These are phyloP conservation scores for Scutellaria minor DNA, from an alignment of 257 asterid genomes.

Conservation along the genomic window DNA sequence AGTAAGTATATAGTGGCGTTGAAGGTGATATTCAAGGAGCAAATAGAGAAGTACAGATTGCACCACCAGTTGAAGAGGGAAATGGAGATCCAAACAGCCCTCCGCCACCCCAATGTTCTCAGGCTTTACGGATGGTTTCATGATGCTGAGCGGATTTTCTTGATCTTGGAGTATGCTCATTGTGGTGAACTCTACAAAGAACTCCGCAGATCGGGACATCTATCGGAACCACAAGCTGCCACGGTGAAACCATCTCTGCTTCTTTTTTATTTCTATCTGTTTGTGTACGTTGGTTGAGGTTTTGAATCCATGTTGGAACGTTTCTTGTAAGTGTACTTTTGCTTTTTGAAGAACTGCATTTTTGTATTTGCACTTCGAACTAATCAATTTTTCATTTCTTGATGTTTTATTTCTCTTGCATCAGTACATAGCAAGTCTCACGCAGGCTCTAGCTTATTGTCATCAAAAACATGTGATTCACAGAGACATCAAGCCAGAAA, in stretches of 20 bases:
- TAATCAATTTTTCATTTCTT: neutral
- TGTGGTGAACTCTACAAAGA: slow-evolving; percentile 84
- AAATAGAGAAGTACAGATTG: slow-evolving; percentile 74
- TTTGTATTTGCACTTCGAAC: slow-evolving; percentile 17
- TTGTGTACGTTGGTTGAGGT: neutral
- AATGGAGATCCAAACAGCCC: slow-evolving; percentile 85
- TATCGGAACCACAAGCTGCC: slow-evolving; percentile 85
- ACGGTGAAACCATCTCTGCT: slow-evolving; percentile 43
- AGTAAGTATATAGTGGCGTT: slow-evolving; percentile 79
- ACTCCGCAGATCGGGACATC: slow-evolving; percentile 62
- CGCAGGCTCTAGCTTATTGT: slow-evolving; percentile 86
- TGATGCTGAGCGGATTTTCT: slow-evolving; percentile 69
- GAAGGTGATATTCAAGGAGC: slow-evolving; percentile 88
- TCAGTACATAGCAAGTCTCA: slow-evolving; percentile 83
- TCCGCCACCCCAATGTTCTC: slow-evolving; percentile 80
- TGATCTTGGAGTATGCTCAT: slow-evolving; percentile 89
- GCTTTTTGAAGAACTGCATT: neutral
- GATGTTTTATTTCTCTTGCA: slow-evolving; percentile 28
- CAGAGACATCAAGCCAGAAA: slow-evolving; percentile 98
- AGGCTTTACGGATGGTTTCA: slow-evolving; percentile 94
- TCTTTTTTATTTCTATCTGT: neutral
- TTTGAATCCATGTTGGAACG: slow-evolving; percentile 2
- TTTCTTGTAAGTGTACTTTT: neutral
- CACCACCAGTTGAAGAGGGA: slow-evolving; percentile 84
- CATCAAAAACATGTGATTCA: slow-evolving; percentile 95